These are phyloP conservation scores for Penicillium bovifimosum DNA, from an alignment of 495 filamentous ascomycete genomes.

Conservation along the genomic window DNA sequence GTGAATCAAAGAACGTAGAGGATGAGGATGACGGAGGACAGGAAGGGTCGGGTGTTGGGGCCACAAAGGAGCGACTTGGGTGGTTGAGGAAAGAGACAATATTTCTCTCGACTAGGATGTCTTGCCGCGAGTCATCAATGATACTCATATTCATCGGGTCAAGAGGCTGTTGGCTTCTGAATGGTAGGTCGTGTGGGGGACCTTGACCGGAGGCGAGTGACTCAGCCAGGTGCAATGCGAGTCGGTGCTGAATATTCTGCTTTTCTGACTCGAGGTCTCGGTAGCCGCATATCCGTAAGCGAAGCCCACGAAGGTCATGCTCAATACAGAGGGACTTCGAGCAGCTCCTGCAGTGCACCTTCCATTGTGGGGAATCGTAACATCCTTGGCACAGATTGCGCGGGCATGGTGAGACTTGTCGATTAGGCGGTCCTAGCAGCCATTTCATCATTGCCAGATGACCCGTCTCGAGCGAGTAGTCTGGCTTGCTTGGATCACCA, in stretches of 20 bases:
- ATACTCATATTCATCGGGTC: slow-evolving; percentile 41
- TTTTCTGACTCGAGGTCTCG: slow-evolving; percentile 52
- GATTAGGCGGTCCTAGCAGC: slow-evolving; percentile 42
- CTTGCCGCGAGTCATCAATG: slow-evolving; percentile 32
- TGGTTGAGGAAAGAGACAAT: slow-evolving; percentile 15
- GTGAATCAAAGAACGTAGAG: slow-evolving; percentile 27
- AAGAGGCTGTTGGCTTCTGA: slow-evolving; percentile 26
- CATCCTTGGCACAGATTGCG: slow-evolving; percentile 57
- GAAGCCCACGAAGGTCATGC: slow-evolving; percentile 56
- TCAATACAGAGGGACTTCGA: slow-evolving; percentile 55
- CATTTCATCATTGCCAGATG: slow-evolving; percentile 50
- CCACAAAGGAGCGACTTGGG: slow-evolving; percentile 28
- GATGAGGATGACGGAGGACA: slow-evolving; percentile 37
- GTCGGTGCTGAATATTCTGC: slow-evolving; percentile 32
- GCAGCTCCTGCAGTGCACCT: slow-evolving; percentile 53
- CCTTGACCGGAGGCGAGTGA: slow-evolving; percentile 9
- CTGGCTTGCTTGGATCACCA: slow-evolving; percentile 38
- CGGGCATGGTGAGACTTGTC: slow-evolving; percentile 46
- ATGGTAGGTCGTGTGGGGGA: slow-evolving; percentile 26
- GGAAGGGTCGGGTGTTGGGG: slow-evolving; percentile 39
- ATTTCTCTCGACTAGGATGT: slow-evolving; percentile 21
- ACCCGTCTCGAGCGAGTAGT: slow-evolving; percentile 38
- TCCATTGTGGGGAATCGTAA: slow-evolving; percentile 54
- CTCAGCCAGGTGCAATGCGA: slow-evolving; percentile 7
- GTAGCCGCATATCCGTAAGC: slow-evolving; percentile 56